Evolutionary conservation across 257 asterid genomes (phyloP).

Genomic region (Ilex asprella): DNA sequence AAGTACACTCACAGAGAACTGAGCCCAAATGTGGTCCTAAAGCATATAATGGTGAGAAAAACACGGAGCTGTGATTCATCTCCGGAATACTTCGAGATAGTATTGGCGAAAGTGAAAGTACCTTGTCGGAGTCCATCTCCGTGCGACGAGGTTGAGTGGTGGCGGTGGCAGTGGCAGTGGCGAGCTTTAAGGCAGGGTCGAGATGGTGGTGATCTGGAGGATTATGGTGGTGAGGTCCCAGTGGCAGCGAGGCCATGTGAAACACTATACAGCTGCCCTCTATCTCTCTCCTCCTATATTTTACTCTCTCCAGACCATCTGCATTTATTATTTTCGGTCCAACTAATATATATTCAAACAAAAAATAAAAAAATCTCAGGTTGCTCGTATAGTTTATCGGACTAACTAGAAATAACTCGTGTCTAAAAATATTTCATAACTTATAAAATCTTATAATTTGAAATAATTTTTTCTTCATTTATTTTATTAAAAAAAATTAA

Average conservation of each 20-base stretch:
- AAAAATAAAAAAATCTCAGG: too few species aligned
- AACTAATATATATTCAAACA: too few species aligned
- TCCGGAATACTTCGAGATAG: background rate
- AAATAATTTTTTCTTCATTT: too few species aligned
- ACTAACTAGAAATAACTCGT: too few species aligned
- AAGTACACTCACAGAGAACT: constrained; percentile 8
- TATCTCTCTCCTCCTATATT: constrained; percentile 10
- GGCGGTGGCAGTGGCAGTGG: constrained; percentile 27
- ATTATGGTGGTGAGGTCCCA: constrained; percentile 61
- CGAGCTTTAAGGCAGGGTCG: constrained; percentile 35
- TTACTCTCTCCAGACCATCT: constrained; percentile 1
- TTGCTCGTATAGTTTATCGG: too few species aligned
- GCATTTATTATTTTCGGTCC: background rate
- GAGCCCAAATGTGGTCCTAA: constrained; percentile 13
- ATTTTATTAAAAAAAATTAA: too few species aligned
- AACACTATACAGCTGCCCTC: background rate
- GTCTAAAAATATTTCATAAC: too few species aligned
- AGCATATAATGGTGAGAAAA: background rate
- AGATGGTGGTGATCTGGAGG: constrained; percentile 18
- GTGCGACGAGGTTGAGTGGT: constrained; percentile 44
- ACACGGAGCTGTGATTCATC: background rate
- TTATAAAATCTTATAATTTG: too few species aligned
- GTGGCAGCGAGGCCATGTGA: constrained; percentile 69
- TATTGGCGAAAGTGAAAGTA: constrained; percentile 5
- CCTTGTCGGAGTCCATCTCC: constrained; percentile 66